These are phyloP conservation scores for Citrus maxima DNA, from an alignment of 345 rosid species.

Conservation along the genomic window DNA sequence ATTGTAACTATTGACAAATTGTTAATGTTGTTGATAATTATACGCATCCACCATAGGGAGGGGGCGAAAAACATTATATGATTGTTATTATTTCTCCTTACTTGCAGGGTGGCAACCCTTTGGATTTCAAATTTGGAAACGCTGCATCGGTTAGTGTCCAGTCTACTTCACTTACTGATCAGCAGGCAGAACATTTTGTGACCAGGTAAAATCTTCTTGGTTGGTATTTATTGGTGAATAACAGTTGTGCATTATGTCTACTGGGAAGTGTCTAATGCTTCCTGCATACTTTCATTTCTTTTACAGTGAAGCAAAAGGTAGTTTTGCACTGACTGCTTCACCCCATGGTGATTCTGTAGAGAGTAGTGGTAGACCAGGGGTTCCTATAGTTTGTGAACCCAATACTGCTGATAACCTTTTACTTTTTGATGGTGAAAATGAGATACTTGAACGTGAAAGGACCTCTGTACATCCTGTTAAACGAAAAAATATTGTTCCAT, in stretches of 20 bases:
- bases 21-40: conserved; percentile 8
- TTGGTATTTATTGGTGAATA: conserved; percentile 10
- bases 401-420: conserved; percentile 84
- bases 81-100: conserved; percentile 15
- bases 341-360: conserved; percentile 95
- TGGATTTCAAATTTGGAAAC: conserved; percentile 86
- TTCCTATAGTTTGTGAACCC: conserved; percentile 70
- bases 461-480: conserved; percentile 42
- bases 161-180: conserved; percentile 86
- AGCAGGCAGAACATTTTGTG: conserved; percentile 73
- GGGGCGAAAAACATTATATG: not conserved
- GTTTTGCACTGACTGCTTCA: conserved; percentile 88
- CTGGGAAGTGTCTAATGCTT: conserved; percentile 21
- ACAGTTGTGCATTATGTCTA: conserved; percentile 9
- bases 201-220: conserved; percentile 58
- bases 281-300: conserved; percentile 17
- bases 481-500: conserved; percentile 51
- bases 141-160: conserved; percentile 83
- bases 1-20: conserved; percentile 16
- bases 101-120: conserved; percentile 96
- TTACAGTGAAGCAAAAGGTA: conserved; percentile 92
- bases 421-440: conserved; percentile 79
- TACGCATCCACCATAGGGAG: not conserved
- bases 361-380: conserved; percentile 90
- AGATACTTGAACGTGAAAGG: conserved; percentile 55